phyloP scores from a whole-genome alignment of 208 protist genomes.

The Acanthamoeba healyi region DNA sequence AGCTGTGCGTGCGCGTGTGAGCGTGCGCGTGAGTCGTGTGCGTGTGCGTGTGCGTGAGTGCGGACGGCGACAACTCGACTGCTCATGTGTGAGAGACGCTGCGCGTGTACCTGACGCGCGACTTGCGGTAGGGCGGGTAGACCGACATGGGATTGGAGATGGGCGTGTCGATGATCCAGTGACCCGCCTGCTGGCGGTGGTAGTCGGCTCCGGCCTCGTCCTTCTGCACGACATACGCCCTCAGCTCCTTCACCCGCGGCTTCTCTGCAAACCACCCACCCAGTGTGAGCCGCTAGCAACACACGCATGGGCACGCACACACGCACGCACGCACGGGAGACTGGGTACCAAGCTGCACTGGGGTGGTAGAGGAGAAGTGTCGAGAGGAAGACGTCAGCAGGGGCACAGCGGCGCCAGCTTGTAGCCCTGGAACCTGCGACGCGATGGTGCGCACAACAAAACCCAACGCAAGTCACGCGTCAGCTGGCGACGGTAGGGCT shows the following conservation, averaged over 20 bases:
- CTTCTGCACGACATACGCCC: constrained; percentile 80
- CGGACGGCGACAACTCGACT: not conserved
- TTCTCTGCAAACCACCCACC: constrained; percentile 50
- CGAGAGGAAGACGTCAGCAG: not conserved
- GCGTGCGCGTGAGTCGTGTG: constrained; percentile 50
- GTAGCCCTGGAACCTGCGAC: not conserved
- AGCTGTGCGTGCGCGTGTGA: constrained; percentile 54
- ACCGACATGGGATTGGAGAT: constrained; percentile 80
- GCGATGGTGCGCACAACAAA: not conserved
- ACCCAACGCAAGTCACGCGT: no score
- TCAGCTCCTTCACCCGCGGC: constrained; percentile 78
- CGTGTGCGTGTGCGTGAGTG: not conserved
- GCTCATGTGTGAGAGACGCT: not conserved
- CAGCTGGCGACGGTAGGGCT: not conserved
- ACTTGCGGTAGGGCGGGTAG: constrained; percentile 72
- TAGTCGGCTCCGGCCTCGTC: constrained; percentile 83
- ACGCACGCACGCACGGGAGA: no score
- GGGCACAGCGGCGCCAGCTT: not conserved
- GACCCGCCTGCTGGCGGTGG: constrained; percentile 78
- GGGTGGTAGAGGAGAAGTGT: not conserved
- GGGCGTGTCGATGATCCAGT: constrained; percentile 85
- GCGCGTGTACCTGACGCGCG: not conserved
- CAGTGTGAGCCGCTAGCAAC: no score
- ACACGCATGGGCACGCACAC: no score
- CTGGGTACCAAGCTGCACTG: not conserved